A percentile compares a stretch with the other conserved stretches of the same genome.
Conservation (phyloP, 2,329 filamentous ascomycete genomes). For the Juglanconis sp. region DNA sequence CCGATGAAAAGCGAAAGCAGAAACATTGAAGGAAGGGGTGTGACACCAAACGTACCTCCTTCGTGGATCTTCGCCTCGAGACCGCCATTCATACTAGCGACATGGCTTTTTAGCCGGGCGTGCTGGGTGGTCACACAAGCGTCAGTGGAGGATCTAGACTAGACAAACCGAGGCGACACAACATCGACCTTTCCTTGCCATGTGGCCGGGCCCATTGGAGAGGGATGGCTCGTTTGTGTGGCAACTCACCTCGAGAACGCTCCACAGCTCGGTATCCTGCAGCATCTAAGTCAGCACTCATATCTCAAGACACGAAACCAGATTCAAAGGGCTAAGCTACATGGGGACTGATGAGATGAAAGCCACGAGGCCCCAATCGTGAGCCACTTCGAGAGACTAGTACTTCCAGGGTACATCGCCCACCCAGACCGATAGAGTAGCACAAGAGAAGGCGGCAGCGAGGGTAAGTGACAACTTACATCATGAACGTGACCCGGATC, state of each 20-base stretch:
- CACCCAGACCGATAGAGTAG: not conserved
- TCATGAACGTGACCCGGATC: constrained; percentile 94
- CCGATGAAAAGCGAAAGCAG: constrained; percentile 29
- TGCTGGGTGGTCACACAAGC: constrained; percentile 52
- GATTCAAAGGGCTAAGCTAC: constrained; percentile 1
- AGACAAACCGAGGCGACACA: constrained; percentile 29
- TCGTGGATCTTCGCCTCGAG: constrained; percentile 89
- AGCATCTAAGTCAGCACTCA: constrained; percentile 19
- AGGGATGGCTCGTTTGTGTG: constrained; percentile 15
- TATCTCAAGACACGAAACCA: constrained; percentile 9
- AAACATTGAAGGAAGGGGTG: constrained; percentile 5
- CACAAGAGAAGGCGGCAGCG: not conserved
- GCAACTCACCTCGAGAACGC: constrained; percentile 71
- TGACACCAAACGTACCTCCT: constrained; percentile 66
- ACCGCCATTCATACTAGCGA: constrained; percentile 80
- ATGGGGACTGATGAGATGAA: not conserved
- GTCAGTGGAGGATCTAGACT: constrained; percentile 28
- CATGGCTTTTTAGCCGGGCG: constrained; percentile 87
- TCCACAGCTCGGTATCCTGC: constrained; percentile 89
- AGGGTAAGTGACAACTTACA: constrained; percentile 18
- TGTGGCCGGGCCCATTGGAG: constrained; percentile 19
- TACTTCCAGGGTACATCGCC: not conserved
- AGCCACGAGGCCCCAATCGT: not conserved
- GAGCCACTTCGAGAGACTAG: not conserved
- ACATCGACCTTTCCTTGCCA: constrained; percentile 18